Conservation (phyloP, 2,329 filamentous ascomycete genomes). For the Diaporthe caulivora region DNA sequence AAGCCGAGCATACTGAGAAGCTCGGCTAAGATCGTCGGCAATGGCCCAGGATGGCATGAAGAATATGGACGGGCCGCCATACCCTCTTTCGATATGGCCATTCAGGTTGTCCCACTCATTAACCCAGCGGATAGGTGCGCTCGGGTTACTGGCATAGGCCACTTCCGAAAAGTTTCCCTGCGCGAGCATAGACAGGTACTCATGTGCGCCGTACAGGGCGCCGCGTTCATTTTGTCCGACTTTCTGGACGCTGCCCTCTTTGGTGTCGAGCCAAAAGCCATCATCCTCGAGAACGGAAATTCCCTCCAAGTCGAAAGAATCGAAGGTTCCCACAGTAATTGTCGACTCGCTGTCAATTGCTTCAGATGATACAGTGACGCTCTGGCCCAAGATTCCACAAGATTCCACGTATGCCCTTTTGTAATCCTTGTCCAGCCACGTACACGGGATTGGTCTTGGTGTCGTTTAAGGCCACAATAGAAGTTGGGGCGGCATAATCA, state of each 20-base stretch:
- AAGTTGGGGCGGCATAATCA: slow-evolving; percentile 57
- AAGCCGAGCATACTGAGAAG: slow-evolving; percentile 73
- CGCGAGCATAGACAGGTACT: slow-evolving; percentile 75
- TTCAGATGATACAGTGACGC: slow-evolving; percentile 49
- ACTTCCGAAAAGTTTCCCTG: slow-evolving; percentile 66
- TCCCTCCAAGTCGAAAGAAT: slow-evolving; percentile 53
- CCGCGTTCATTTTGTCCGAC: slow-evolving; percentile 76
- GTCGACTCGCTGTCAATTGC: slow-evolving; percentile 43
- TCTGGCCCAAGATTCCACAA: slow-evolving; percentile 68
- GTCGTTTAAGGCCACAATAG: slow-evolving; percentile 66
- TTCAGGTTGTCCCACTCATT: slow-evolving; percentile 82
- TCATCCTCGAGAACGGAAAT: slow-evolving; percentile 61
- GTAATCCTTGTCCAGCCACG: slow-evolving; percentile 70
- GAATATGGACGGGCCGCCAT: slow-evolving; percentile 77
- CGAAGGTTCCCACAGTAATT: slow-evolving; percentile 63
- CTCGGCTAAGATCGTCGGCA: slow-evolving; percentile 69
- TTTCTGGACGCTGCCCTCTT: slow-evolving; percentile 63
- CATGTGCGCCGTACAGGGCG: slow-evolving; percentile 76
- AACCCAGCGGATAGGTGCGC: slow-evolving; percentile 74
- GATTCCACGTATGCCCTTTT: slow-evolving; percentile 68
- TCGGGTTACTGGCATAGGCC: slow-evolving; percentile 65
- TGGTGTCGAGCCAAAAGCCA: slow-evolving; percentile 71
- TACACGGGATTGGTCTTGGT: slow-evolving; percentile 68
- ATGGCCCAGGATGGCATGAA: slow-evolving; percentile 64
- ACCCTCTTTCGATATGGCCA: slow-evolving; percentile 76